Percentiles rank a stretch among this genome's conserved stretches.
phyloP scores from a whole-genome alignment of 73 alveolate species.

The Paramecium primaurelia region DNA sequence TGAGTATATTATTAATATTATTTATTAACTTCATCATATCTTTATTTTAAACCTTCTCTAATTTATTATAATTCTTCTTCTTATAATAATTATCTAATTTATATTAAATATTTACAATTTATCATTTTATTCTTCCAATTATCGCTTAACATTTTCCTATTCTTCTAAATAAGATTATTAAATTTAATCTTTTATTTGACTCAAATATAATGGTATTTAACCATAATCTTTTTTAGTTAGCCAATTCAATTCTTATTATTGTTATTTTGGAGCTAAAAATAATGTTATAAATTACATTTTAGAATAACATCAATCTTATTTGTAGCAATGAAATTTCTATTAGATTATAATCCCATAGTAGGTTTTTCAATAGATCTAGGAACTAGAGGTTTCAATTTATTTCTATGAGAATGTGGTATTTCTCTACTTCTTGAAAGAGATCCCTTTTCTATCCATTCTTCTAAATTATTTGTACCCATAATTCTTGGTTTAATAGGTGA shows the following conservation, averaged over 20 bases:
- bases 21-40: conserved; percentile 68
- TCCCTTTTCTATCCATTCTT: conserved; percentile 33
- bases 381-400: conserved; percentile 26
- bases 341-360: conserved; percentile 66
- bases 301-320: conserved; percentile 69
- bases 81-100: conserved; percentile 43
- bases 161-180: conserved; percentile 68
- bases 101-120: neutral
- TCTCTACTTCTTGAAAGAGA: neutral
- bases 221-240: conserved; percentile 68
- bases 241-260: conserved; percentile 35
- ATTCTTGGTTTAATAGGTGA: neutral
- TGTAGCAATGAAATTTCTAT: conserved; percentile 68
- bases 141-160: conserved; percentile 63
- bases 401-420: neutral
- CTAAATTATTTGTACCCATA: conserved; percentile 21
- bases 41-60: conserved; percentile 69
- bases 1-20: conserved; percentile 65
- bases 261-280: conserved; percentile 67
- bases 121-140: conserved; percentile 45
- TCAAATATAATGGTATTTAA: conserved; percentile 64
- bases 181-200: conserved; percentile 61
- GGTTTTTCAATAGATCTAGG: conserved; percentile 73
- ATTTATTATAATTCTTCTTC: conserved; percentile 68
- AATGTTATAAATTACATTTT: neutral